Base-by-base conservation (phyloP, 1,139 yeast genomes). In the Candida dubliniensis region DNA sequence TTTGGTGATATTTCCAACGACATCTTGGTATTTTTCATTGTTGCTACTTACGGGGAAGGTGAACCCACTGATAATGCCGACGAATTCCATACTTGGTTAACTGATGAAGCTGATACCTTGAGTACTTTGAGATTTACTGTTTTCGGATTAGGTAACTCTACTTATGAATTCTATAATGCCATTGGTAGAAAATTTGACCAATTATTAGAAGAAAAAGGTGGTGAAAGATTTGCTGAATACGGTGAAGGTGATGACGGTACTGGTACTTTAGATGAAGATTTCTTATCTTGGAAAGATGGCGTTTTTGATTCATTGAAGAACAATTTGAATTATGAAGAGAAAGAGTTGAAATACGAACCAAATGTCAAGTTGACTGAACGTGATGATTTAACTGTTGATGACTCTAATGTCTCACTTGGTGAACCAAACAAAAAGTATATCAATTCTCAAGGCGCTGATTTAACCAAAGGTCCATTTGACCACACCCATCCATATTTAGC, bases 1-100 rank as follows among this genome's bases (percentile, higher is more conserved):
- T 73, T 93, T 47, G 75, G 75, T 46, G 73, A 86, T 48, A 61
- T 79, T 43, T 60, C 76, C 26, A 67, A 70, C 14, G 79, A 79
- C 48, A 64, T 68, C 36, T 75, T 87, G 47, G 80, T 84, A 13
- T 81, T 87, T 41, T 84, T 91, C 60, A 77, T 93, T 57, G 71
- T 89, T 70, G 95, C 98, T 34, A 90, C 97, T 9, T 93, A 93
- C 58, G 99, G 99, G 56, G 99, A 93, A 69, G 99, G 99, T 59
- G 99, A 93, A 62, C 96, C 96, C 53, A 93, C 99, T 23, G 99
- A 93, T 64, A 87, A 87, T 56, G 95, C 98, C 12, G 79, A 81
- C 38, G 84, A 82, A 41, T 89, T 93, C 62, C 72, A 74, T 56
- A 82, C 81, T 43, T 82, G 71, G 61, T 69, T 85, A 55, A 77